Evolutionary conservation across 1,284 basidiomycete genomes (phyloP), one percentile per base, ranked within the genome.

Genomic region (Ustilago vetiveriae): DNA sequence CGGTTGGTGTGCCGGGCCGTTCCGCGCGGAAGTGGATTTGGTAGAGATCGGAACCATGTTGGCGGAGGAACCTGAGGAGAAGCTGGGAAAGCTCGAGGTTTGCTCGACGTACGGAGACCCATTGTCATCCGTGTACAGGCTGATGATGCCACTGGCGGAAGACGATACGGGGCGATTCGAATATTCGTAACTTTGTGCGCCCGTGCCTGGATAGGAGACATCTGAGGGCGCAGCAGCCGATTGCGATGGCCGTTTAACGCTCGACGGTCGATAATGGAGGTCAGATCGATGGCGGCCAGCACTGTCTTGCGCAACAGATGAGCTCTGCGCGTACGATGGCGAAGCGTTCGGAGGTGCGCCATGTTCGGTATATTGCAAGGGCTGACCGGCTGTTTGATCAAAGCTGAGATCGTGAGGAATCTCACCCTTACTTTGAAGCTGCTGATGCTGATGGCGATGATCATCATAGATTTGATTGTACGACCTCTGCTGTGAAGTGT

Each of bases 101-200:
- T 53, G 54, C 17, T 58, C 55, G 27, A 53, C 21, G 17, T 32
- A 42, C 19, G 49, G 58, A 3, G 58, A 54, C 17, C 50, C 41
- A 22, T 24, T 19, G 21, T 65, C 70, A 13, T 69, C 60, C 3
- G 62, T 60, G 35, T 74, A 74, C 38, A 74, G 33, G 56, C 66
- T 74, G 51, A 74, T 74, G 52, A 74, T 74, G 24, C 66, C 72
- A 26, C 62, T 71, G 10, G 72, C 72, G 0, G 72, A 67, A 9
- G 62, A 63, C 1, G 68, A 71, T 13, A 63, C 57, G 14, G 68
- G 68, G 22, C 68, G 58, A 29, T 45, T 38, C 2, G 32, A 8
- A 4, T 47, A 6, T 13, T 55, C 62, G 10, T 17, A 41, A 24
- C 36, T 10, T 29, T 45, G 55, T 1, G 32, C 16, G 17, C 19